Percentiles rank a stretch among this genome's conserved stretches.
These are phyloP conservation scores for Fallopia convolvulus DNA, from an alignment of 148 eudicot genomes.

Conservation along the genomic window DNA sequence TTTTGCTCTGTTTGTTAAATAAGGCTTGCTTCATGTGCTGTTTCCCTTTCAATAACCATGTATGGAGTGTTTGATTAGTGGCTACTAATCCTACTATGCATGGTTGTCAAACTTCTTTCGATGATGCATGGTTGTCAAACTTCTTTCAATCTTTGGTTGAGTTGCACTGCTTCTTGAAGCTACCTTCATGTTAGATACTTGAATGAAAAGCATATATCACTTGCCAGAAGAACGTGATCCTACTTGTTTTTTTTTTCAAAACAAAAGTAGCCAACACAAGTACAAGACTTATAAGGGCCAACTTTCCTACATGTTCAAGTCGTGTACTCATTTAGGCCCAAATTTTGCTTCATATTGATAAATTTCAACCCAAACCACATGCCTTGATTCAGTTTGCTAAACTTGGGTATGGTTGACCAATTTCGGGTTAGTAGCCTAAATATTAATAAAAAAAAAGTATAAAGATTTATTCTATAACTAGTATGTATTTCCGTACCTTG, in stretches of 20 bases:
- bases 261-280: background rate
- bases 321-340: background rate
- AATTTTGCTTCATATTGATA: background rate
- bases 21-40: background rate
- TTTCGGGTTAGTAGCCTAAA: no score
- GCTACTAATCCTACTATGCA: background rate
- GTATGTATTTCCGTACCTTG: no score
- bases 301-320: background rate
- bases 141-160: background rate
- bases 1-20: background rate
- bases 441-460: no score
- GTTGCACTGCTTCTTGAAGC: background rate
- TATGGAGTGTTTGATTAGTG: background rate
- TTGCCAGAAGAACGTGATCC: background rate
- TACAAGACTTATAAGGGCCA: no score
- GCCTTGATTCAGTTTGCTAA: no score
- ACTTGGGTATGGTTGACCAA: no score
- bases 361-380: background rate
- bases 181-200: background rate
- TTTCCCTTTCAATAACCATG: background rate
- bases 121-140: background rate
- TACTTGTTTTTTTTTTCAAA: background rate
- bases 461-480: no score
- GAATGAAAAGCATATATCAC: no score
- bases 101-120: background rate